phyloP scores from a whole-genome alignment of 2,329 filamentous ascomycete genomes.

The Claviceps sp. region DNA sequence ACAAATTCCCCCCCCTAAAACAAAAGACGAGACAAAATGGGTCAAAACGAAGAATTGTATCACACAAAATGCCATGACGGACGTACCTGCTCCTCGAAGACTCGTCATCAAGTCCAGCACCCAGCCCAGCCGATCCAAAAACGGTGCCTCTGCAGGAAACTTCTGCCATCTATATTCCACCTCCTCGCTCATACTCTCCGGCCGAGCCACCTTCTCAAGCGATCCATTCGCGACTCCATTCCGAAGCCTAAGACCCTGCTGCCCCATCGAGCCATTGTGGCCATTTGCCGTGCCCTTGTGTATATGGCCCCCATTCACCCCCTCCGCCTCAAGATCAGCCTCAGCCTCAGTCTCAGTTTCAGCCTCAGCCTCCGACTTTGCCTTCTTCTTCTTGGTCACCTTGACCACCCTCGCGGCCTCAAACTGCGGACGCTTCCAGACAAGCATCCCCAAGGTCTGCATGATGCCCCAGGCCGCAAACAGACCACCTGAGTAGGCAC shows the following conservation, averaged over 20 bases:
- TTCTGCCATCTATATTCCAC: conserved; percentile 47
- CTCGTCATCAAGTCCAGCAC: conserved; percentile 38
- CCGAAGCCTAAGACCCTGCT: conserved; percentile 10
- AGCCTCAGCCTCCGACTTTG: background rate
- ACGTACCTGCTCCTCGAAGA: conserved; percentile 40
- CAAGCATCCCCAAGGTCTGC: conserved; percentile 32
- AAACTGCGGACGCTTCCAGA: conserved; percentile 43
- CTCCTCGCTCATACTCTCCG: conserved; percentile 9
- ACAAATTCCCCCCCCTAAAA: background rate
- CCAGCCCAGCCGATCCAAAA: conserved; percentile 40
- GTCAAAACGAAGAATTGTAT: background rate
- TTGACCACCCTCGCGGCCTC: conserved; percentile 38
- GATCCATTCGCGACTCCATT: conserved; percentile 2
- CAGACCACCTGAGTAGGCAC: conserved; percentile 37
- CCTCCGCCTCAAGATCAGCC: no score
- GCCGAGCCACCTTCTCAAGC: background rate
- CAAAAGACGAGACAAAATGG: no score
- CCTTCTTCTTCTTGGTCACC: background rate
- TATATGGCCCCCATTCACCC: no score
- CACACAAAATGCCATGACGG: conserved; percentile 6
- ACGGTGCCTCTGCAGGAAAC: conserved; percentile 37
- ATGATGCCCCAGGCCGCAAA: conserved; percentile 37
- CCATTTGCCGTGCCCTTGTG: background rate
- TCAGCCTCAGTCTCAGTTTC: background rate
- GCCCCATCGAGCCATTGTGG: conserved; percentile 1